phyloP scores from a whole-genome alignment of 257 asterid genomes.

The Parsonsia alboflavescens region DNA sequence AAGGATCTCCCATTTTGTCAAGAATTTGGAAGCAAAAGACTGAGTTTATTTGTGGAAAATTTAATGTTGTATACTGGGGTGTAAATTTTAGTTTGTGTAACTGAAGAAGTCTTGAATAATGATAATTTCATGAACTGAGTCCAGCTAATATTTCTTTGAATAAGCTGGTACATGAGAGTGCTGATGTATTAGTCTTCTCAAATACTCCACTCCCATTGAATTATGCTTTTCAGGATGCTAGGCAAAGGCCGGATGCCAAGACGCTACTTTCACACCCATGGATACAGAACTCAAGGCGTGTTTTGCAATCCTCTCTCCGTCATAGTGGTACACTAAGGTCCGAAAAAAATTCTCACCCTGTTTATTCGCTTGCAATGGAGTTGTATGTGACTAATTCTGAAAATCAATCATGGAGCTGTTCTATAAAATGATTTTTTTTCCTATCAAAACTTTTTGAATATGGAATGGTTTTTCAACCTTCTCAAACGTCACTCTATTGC shows the following conservation, averaged over 20 bases:
- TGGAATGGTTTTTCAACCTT: not conserved
- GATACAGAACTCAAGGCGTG: slow-evolving; percentile 97
- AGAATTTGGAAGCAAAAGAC: not conserved
- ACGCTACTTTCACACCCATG: slow-evolving; percentile 95
- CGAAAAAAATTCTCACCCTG: not conserved
- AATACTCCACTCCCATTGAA: slow-evolving; percentile 17
- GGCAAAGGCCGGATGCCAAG: slow-evolving; percentile 99
- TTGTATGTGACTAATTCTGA: not conserved
- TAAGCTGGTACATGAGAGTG: not conserved
- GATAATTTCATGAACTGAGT: not conserved
- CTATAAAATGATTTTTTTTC: not conserved
- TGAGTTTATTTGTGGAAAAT: not conserved
- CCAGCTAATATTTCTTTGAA: not conserved
- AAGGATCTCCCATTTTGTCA: not conserved
- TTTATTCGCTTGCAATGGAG: not conserved
- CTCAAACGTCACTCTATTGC: not conserved
- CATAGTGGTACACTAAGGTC: slow-evolving; percentile 86
- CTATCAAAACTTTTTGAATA: not conserved
- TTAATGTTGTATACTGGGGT: not conserved
- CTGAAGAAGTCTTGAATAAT: not conserved
- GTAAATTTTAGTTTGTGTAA: slow-evolving; percentile 1
- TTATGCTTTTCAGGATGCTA: slow-evolving; percentile 77
- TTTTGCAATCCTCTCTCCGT: slow-evolving; percentile 75
- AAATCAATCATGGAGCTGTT: not conserved
- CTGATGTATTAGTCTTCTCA: slow-evolving; percentile 10